phyloP scores from a whole-genome alignment of 345 rosid species.

The Nasturtium officinale region DNA sequence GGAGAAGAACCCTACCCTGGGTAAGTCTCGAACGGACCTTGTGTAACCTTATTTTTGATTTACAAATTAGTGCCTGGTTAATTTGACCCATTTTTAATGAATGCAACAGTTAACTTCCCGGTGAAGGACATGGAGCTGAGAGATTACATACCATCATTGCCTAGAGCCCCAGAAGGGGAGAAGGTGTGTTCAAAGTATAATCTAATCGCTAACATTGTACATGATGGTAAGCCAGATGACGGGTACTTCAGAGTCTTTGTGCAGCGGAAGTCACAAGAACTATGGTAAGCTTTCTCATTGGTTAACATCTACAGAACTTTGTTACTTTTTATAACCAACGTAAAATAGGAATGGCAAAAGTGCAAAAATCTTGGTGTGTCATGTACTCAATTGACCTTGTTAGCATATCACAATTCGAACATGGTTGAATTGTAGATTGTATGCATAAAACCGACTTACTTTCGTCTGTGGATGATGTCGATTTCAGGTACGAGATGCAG shows the following conservation, averaged over 20 bases:
- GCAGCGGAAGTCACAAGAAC: conserved; percentile 93
- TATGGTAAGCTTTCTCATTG: conserved; percentile 55
- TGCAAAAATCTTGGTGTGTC: neutral
- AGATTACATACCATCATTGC: conserved; percentile 91
- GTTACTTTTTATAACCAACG: too few relatives aligned
- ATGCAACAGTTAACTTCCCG: conserved; percentile 85
- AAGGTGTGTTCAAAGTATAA: conserved; percentile 76
- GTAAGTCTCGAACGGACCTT: conserved; percentile 43
- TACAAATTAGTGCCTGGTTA: neutral
- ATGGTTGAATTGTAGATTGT: neutral
- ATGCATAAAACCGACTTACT: neutral
- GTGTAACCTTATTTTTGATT: neutral
- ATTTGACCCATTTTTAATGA: neutral
- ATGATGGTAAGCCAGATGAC: conserved; percentile 94
- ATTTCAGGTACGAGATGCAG: conserved; percentile 96
- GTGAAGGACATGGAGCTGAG: conserved; percentile 90
- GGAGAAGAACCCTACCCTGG: conserved; percentile 95
- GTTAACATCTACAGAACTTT: neutral
- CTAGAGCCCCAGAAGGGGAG: conserved; percentile 61
- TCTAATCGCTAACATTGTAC: conserved; percentile 92
- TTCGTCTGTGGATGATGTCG: neutral
- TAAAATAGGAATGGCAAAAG: too few relatives aligned
- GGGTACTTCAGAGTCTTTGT: conserved; percentile 94
- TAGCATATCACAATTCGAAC: neutral
- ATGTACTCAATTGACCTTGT: neutral